Evolutionary conservation across 306 rosid genomes (phyloP).

Genomic region (Gleditsia sinensis): DNA sequence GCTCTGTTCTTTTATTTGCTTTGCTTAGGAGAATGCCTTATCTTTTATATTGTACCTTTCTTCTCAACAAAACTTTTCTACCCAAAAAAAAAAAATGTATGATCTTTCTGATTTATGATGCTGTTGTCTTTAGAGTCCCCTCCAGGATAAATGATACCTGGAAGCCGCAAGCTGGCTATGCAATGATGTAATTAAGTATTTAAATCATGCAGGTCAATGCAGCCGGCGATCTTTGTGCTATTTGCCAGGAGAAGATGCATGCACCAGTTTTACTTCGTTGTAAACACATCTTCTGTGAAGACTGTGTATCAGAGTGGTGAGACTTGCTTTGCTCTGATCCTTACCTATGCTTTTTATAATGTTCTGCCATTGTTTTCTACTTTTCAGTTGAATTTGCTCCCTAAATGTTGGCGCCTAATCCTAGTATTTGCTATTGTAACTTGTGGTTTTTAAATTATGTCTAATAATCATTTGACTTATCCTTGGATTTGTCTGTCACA

Average conservation of each 20-base stretch:
- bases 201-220: conserved; percentile 55
- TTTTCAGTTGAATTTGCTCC: background rate
- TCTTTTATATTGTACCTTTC: background rate
- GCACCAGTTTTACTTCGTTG: conserved; percentile 67
- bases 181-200: conserved; percentile 7
- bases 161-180: background rate
- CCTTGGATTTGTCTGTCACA: background rate
- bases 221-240: conserved; percentile 73
- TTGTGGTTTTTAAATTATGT: background rate
- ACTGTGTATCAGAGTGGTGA: conserved; percentile 76
- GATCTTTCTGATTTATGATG: background rate
- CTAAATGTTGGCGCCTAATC: background rate
- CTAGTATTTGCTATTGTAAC: background rate
- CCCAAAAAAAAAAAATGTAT: background rate
- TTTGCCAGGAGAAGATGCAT: conserved; percentile 82
- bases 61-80: background rate
- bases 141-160: background rate
- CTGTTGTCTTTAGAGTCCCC: background rate
- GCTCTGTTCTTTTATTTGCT: background rate
- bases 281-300: conserved; percentile 76
- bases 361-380: background rate
- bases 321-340: background rate
- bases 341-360: background rate
- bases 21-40: background rate
- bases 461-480: background rate